Percentiles rank a stretch among this genome's conserved stretches.
phyloP scores from a whole-genome alignment of 441 rosid species.

The Manihot esculenta region DNA sequence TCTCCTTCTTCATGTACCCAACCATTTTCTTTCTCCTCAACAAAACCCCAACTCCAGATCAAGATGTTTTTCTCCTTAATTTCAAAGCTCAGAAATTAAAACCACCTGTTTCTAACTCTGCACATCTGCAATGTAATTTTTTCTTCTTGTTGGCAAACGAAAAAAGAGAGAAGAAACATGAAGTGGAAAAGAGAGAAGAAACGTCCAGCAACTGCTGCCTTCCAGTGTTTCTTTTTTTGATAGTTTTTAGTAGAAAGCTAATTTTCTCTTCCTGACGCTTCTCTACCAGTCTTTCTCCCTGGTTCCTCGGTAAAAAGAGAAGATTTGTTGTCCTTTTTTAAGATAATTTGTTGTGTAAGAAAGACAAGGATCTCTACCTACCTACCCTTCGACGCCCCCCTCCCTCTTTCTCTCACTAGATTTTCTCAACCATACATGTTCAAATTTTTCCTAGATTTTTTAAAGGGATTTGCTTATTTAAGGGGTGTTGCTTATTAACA shows the following conservation, averaged over 20 bases:
- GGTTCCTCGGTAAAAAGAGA: background rate
- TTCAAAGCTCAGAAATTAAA: too few relatives aligned
- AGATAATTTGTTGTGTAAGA: background rate
- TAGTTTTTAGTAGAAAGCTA: slow-evolving; percentile 11
- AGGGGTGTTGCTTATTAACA: too few relatives aligned
- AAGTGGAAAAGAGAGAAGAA: too few relatives aligned
- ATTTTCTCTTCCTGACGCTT: slow-evolving; percentile 23
- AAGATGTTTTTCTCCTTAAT: too few relatives aligned
- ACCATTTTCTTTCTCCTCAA: slow-evolving; percentile 18
- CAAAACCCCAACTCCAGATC: background rate
- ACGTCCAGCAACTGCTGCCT: background rate
- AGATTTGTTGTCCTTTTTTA: background rate
- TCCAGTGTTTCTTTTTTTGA: background rate
- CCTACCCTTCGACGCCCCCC: background rate
- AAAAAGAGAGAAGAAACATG: too few relatives aligned
- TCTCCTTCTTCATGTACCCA: slow-evolving; percentile 33
- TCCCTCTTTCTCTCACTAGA: background rate
- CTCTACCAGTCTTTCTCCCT: slow-evolving; percentile 34
- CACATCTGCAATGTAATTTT: too few relatives aligned
- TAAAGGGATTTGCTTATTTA: too few relatives aligned
- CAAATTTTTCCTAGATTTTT: background rate
- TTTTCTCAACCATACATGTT: background rate
- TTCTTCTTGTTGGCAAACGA: background rate
- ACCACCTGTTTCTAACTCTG: too few relatives aligned
- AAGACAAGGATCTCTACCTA: background rate